These are phyloP conservation scores for Calycina marina DNA, from an alignment of 2,329 filamentous ascomycete genomes.

Conservation along the genomic window DNA sequence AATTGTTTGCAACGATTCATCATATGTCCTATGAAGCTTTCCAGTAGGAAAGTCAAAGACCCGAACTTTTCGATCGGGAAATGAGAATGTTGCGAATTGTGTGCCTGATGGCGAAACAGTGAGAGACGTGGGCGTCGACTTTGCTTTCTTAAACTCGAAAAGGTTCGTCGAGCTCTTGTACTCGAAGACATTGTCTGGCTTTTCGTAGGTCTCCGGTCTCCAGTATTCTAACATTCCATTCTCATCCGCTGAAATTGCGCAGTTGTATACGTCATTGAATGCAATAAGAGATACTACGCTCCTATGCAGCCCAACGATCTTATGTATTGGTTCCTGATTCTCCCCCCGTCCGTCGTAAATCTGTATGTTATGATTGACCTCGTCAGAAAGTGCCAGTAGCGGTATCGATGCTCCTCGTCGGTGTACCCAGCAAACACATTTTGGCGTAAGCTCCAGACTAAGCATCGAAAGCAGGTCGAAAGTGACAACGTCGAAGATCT, in stretches of 20 bases:
- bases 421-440: constrained; percentile 77
- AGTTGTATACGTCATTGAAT: constrained; percentile 81
- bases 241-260: constrained; percentile 79
- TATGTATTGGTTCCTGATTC: constrained; percentile 60
- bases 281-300: constrained; percentile 70
- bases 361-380: constrained; percentile 54
- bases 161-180: constrained; percentile 89
- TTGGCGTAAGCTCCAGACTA: constrained; percentile 59
- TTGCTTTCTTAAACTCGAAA: constrained; percentile 95
- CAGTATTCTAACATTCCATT: constrained; percentile 96
- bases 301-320: constrained; percentile 65
- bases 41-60: constrained; percentile 85
- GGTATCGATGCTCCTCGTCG: constrained; percentile 39
- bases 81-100: constrained; percentile 77
- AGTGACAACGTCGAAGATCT: constrained; percentile 70
- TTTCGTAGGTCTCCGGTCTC: constrained; percentile 72
- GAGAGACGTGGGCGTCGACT: constrained; percentile 67
- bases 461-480: constrained; percentile 81
- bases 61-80: constrained; percentile 85
- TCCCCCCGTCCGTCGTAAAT: constrained; percentile 88
- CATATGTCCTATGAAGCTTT: constrained; percentile 83
- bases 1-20: constrained; percentile 79
- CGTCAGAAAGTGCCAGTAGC: constrained; percentile 57
- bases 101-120: constrained; percentile 75
- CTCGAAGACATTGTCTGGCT: constrained; percentile 80